Percentiles rank a stretch among this genome's conserved stretches.
Conservation (phyloP, 352 stramenopile species). For the Globisporangium okanoganense region DNA sequence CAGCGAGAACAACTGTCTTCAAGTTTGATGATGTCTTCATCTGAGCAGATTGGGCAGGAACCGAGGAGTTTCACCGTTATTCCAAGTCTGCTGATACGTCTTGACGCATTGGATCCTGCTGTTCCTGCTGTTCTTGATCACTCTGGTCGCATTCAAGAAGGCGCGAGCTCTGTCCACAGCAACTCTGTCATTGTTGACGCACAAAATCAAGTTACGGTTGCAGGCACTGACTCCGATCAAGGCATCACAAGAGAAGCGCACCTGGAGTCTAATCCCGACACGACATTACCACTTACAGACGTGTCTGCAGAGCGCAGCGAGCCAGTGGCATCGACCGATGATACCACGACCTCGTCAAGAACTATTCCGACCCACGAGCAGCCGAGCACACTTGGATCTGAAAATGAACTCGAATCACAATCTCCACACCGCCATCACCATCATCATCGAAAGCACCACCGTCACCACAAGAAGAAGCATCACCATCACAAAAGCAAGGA, state of each 20-base stretch:
- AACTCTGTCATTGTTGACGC: no score
- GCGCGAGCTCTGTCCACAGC: neutral
- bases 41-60: neutral
- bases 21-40: neutral
- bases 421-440: neutral
- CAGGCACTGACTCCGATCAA: neutral
- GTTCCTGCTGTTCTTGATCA: neutral
- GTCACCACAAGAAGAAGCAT: conserved; percentile 8
- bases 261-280: neutral
- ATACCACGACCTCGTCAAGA: neutral
- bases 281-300: neutral
- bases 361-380: neutral
- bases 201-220: neutral
- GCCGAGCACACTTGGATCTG: neutral
- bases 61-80: neutral
- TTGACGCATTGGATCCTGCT: neutral
- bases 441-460: conserved; percentile 1
- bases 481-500: neutral
- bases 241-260: neutral
- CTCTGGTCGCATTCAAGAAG: neutral
- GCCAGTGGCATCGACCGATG: neutral
- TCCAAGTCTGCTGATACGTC: neutral
- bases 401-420: neutral
- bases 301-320: neutral
- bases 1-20: conserved; percentile 1